A percentile compares a stretch with the other conserved stretches of the same genome.
These are phyloP conservation scores for Ophiocordyceps camponoti-leonardi DNA, from an alignment of 2,329 filamentous ascomycete species.

Conservation along the genomic window DNA sequence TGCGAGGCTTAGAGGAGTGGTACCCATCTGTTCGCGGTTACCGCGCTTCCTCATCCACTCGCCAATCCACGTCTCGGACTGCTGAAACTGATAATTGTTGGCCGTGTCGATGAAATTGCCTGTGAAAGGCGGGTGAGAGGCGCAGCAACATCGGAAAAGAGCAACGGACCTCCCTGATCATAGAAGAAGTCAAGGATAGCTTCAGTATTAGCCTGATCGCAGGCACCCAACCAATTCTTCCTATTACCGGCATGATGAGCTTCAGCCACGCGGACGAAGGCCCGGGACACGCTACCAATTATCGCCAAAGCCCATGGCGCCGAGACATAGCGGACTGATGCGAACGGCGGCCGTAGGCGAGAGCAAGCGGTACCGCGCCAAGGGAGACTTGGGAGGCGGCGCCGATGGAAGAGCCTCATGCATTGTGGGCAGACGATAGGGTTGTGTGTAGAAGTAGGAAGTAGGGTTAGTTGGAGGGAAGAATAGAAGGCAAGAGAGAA, in stretches of 20 bases:
- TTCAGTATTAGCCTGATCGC: constrained; percentile 43
- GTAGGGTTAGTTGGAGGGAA: neutral
- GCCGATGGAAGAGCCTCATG: constrained; percentile 15
- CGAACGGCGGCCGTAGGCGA: constrained; percentile 47
- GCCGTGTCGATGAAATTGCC: constrained; percentile 62
- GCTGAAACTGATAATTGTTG: constrained; percentile 47
- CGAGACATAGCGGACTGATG: constrained; percentile 51
- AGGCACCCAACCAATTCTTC: constrained; percentile 39
- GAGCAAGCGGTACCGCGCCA: constrained; percentile 49
- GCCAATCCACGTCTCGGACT: constrained; percentile 50
- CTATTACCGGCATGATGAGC: neutral
- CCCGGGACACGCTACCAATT: constrained; percentile 21
- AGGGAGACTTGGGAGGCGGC: constrained; percentile 36
- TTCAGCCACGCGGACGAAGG: neutral
- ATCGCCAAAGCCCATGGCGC: constrained; percentile 47
- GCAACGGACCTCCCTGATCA: constrained; percentile 21
- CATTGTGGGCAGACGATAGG: constrained; percentile 3
- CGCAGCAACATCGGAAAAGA: neutral
- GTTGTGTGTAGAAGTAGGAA: neutral
- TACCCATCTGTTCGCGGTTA: constrained; percentile 48
- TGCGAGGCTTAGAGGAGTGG: constrained; percentile 5
- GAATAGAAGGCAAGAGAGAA: neutral
- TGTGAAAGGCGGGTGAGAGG: neutral
- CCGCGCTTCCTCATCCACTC: constrained; percentile 51
- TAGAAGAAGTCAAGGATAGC: constrained; percentile 50